Evolutionary conservation across 305 asterid genomes (phyloP), one percentile per base, ranked within the genome.

Genomic region (Fraxinus albicans): DNA sequence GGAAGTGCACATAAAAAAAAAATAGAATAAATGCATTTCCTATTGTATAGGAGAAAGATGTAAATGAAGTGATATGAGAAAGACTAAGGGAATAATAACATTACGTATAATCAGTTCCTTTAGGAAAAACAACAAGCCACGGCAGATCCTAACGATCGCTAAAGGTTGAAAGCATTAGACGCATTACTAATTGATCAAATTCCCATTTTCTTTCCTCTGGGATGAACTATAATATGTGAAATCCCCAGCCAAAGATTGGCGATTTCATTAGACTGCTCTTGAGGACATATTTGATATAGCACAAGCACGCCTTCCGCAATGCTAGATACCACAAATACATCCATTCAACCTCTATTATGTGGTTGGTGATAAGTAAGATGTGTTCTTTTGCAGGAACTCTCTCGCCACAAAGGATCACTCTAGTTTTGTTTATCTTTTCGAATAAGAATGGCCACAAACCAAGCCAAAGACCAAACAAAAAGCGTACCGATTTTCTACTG

Each of bases 311-410:
- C 85, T 92, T 92, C 23, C 94, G 69, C 65, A 88, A 82, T 4
- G 93, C 95, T 6, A 92, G 89, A 89, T 92, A 78, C 97, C 97
- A 92, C 77, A 92, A 76, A 72, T 92, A 92, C 97, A 92, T 92
- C 97, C 95, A 92, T 55, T 92, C 97, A 50, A 92, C 95, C 87
- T 91, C 94, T 3, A 94, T 91, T 85, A 90, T 90, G 69, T 92
- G 97, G 86, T 91, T 92, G 81, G 93, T 86, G n/a, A 91, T 89
- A 63, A 92, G 79, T 75, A 92, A 65, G 65, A 90, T 91, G 67
- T 91, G 92, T 69, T 92, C 85, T 75, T 86, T 89, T 10, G 84
- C 85, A 0, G 95, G 95, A 80, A 89, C 86, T 53, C 67, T 65
- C 38, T 92, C 95, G 8, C 97, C 95, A 10, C 91, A 91, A 80